These are phyloP conservation scores for Beauveria caledonica DNA, from an alignment of 2,329 filamentous ascomycete genomes.

Conservation along the genomic window DNA sequence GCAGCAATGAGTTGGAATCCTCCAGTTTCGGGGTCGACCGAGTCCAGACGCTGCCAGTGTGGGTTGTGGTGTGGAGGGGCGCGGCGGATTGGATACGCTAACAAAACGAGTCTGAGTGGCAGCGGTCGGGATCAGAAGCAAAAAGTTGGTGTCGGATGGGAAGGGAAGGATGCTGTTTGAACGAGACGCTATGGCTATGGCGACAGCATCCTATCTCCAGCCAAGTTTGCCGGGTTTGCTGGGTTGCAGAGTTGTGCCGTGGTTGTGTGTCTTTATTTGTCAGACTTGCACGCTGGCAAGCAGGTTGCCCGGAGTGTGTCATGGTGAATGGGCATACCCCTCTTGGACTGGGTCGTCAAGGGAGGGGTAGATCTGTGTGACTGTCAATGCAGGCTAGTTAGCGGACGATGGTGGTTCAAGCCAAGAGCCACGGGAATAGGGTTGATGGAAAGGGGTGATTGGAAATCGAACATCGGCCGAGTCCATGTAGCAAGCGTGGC, in stretches of 20 bases:
- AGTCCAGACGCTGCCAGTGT: slow-evolving; percentile 6
- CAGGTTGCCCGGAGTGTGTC: no score
- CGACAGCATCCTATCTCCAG: background rate
- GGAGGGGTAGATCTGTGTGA: slow-evolving; percentile 1
- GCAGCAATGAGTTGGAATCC: background rate
- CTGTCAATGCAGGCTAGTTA: background rate
- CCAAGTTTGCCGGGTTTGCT: no score
- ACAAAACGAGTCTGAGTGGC: background rate
- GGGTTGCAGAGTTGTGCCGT: background rate
- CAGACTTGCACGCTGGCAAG: background rate
- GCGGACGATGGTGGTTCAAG: background rate
- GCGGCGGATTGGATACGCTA: background rate
- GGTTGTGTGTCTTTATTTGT: background rate
- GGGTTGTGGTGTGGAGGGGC: slow-evolving; percentile 4
- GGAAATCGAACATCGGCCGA: background rate
- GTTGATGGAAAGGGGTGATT: background rate
- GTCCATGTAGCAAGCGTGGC: background rate
- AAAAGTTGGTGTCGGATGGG: background rate
- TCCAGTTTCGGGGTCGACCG: background rate
- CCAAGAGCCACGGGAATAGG: background rate
- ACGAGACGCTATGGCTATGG: background rate
- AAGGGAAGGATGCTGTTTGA: background rate
- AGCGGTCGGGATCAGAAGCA: background rate
- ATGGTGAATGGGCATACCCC: background rate
- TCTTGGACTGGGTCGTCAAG: background rate